Base-by-base conservation (phyloP, 495 filamentous ascomycete genomes). In the Thermothielavioides terrestris region DNA sequence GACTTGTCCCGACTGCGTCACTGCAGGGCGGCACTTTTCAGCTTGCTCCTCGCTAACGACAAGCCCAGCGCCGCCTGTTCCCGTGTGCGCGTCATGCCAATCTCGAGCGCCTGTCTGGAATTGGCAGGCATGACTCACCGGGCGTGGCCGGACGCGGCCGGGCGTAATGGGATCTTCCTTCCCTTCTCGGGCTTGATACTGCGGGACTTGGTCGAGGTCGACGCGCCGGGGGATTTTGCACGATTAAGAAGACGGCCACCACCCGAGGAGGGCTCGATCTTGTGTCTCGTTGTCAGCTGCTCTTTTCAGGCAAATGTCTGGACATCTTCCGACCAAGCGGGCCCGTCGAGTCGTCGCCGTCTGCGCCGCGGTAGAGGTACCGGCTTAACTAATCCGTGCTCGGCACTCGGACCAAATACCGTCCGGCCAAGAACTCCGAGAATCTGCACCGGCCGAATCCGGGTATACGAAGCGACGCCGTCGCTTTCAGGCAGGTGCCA, bases 381-480 rank as follows among this genome's bases (percentile, higher is more conserved):
- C 49, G 28, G 42, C 46, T 42, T 55, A 56, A 56, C 56, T 27
- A 37, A 41, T 26, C 8, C 12, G n/a, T 14, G 6, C 51, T 65
- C 62, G 62, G 62, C 15, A 14, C 49, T 61, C 62, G 62, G 62
- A 50, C 28, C 40, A 65, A 65, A 57, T 20, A 55, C 60, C 38
- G 25, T 52, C 62, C 62, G 62, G 44, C 32, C 14, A 50, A 49
- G 37, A 48, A 41, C 6, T 48, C 59, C 59, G 57, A 62, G 53
- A 14, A 27, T 27, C 30, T 25, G 45, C 28, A 17, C 48, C 25
- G 32, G 27, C 50, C 42, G 26, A 32, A 49, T 46, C 39, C 34
- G 32, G 30, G 28, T 42, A 40, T 34, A 18, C 32, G 22, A 30
- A 32, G 37, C 57, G 37, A 41, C 36, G 51, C 42, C 49, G 42